Conservation (phyloP, 805 yeast species). For the Candida jianshihensis region DNA sequence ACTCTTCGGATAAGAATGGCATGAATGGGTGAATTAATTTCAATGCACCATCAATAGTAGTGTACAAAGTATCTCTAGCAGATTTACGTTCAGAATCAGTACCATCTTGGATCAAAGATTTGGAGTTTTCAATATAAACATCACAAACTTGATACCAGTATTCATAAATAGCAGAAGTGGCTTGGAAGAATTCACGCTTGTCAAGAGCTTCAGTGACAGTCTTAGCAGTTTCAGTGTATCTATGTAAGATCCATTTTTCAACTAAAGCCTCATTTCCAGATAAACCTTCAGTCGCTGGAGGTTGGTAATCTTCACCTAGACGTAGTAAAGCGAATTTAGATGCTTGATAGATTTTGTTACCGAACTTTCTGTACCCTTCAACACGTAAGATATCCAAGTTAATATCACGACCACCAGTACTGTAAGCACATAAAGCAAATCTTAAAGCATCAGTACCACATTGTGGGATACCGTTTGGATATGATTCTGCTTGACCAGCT, state of each 20-base stretch:
- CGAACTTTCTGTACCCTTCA: constrained; percentile 98
- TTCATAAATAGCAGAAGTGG: constrained; percentile 82
- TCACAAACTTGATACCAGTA: constrained; percentile 97
- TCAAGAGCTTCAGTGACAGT: constrained; percentile 62
- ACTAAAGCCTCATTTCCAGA: constrained; percentile 85
- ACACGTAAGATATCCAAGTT: constrained; percentile 93
- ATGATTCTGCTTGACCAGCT: constrained; percentile 79
- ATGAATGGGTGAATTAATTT: constrained; percentile 94
- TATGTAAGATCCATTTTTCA: constrained; percentile 94
- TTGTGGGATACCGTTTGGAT: constrained; percentile 97
- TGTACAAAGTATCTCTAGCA: constrained; percentile 91
- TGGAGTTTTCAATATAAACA: constrained; percentile 96
- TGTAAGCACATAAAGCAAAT: constrained; percentile 96
- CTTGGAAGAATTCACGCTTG: constrained; percentile 79
- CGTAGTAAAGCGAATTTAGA: constrained; percentile 93
- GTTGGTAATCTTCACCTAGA: constrained; percentile 81
- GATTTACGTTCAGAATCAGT: constrained; percentile 75
- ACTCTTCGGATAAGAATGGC: constrained; percentile 96
- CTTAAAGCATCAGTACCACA: constrained; percentile 99
- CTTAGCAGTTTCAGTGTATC: constrained; percentile 64
- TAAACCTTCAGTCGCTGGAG: constrained; percentile 57
- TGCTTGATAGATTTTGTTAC: constrained; percentile 98
- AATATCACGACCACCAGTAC: constrained; percentile 98
- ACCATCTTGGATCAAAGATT: constrained; percentile 88
- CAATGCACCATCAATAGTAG: constrained; percentile 86